Conservation (phyloP, 2,329 filamentous ascomycete genomes). For the Stagonosporopsis tanaceti region DNA sequence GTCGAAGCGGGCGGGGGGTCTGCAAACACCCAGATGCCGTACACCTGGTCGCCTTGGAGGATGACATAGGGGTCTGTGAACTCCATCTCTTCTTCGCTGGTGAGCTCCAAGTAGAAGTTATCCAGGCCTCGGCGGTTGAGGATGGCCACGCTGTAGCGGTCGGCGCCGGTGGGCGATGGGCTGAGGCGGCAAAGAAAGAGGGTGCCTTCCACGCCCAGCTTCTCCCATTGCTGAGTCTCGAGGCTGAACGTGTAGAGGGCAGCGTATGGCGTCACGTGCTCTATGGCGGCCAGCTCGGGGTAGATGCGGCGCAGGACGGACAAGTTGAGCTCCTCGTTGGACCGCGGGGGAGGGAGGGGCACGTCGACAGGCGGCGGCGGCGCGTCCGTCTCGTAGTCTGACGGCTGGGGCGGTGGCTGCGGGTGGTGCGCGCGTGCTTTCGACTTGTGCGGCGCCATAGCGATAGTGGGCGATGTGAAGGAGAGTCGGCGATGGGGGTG, state of each 20-base stretch:
- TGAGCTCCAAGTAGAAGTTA: slow-evolving; percentile 56
- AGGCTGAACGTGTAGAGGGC: slow-evolving; percentile 83
- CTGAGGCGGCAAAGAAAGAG: slow-evolving; percentile 81
- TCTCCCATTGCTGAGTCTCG: slow-evolving; percentile 76
- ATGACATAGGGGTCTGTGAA: slow-evolving; percentile 67
- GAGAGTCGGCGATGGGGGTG: neutral
- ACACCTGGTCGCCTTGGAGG: slow-evolving; percentile 59
- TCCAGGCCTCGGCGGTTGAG: slow-evolving; percentile 59
- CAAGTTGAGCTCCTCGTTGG: slow-evolving; percentile 87
- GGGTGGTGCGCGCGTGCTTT: slow-evolving; percentile 42
- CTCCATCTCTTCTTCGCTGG: slow-evolving; percentile 54
- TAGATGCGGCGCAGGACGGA: slow-evolving; percentile 83
- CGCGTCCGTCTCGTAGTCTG: slow-evolving; percentile 62
- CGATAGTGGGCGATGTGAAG: neutral
- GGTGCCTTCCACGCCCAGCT: slow-evolving; percentile 83
- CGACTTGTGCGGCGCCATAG: slow-evolving; percentile 42
- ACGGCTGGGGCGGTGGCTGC: slow-evolving; percentile 55
- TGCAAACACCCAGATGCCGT: slow-evolving; percentile 71
- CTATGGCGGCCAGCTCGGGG: slow-evolving; percentile 74
- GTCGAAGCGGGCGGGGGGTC: slow-evolving; percentile 65
- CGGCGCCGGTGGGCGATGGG: slow-evolving; percentile 44
- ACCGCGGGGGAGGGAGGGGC: slow-evolving; percentile 62
- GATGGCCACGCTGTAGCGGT: slow-evolving; percentile 56
- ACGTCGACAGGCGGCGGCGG: slow-evolving; percentile 48
- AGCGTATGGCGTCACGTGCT: slow-evolving; percentile 83